Evolutionary conservation across 129 eudicot genomes (phyloP).

Genomic region (carrot (Daucus carota)): DH1_v3.0 NC_030384.2:32472001-32472500

Average conservation of each 20-base stretch:
- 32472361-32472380: background rate
- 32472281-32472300: background rate
- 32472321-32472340: background rate
- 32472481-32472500: slow-evolving; percentile 7
- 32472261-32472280: slow-evolving; percentile 36
- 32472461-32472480: slow-evolving; percentile 15
- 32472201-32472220: slow-evolving; percentile 91
- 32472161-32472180: slow-evolving; percentile 42
- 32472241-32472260: slow-evolving; percentile 48
- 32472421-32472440: background rate
- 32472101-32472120: slow-evolving; percentile 56
- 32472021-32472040: slow-evolving; percentile 42
- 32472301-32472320: background rate
- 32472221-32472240: slow-evolving; percentile 80
- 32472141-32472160: slow-evolving; percentile 33
- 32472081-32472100: slow-evolving; percentile 41
- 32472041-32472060: slow-evolving; percentile 43
- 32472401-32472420: background rate
- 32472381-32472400: slow-evolving; percentile 2
- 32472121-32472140: slow-evolving; percentile 71
- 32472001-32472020: slow-evolving; percentile 54
- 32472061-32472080: slow-evolving; percentile 41
- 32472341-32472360: slow-evolving; percentile 9
- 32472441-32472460: background rate
- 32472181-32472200: slow-evolving; percentile 46